A percentile compares a stretch with the other conserved stretches of the same genome.
Evolutionary conservation across 345 rosid genomes (phyloP).

Genomic region (Salix suchowensis): DNA sequence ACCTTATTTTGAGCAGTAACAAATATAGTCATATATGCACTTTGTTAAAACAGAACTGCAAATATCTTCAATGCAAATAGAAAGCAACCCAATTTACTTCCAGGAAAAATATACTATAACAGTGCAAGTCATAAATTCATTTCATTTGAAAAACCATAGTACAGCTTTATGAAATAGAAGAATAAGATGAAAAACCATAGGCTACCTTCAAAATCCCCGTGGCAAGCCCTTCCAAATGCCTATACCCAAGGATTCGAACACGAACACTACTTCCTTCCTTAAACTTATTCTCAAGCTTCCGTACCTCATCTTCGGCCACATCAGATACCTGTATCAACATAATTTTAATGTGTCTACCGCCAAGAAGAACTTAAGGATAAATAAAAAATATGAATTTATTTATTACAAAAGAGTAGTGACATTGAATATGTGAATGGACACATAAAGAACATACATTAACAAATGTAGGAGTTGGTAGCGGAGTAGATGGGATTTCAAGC

Average conservation of each 20-base stretch:
- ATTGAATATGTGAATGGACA: constrained; percentile 4
- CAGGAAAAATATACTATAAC: background rate
- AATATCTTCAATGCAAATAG: background rate
- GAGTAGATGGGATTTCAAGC: constrained; percentile 74
- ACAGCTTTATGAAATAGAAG: background rate
- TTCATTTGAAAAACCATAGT: background rate
- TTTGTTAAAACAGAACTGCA: background rate
- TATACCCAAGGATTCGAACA: constrained; percentile 74
- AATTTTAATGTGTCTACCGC: background rate
- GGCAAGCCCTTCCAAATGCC: constrained; percentile 92
- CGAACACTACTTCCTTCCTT: constrained; percentile 78
- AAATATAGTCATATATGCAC: background rate
- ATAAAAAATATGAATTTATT: too few species aligned
- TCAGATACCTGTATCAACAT: constrained; percentile 59
- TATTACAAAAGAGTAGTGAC: background rate
- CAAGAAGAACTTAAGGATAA: constrained; percentile 6
- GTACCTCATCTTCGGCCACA: constrained; percentile 72
- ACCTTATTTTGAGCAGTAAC: too few species aligned
- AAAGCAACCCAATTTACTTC: background rate
- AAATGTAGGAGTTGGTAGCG: constrained; percentile 63
- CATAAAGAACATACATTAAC: constrained; percentile 57
- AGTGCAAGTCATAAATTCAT: background rate
- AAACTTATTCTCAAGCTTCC: constrained; percentile 68
- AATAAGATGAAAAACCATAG: background rate
- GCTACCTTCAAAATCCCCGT: constrained; percentile 81